phyloP scores from a whole-genome alignment of 768 basidiomycete genomes.

The Xanthoconium purpureum region DNA sequence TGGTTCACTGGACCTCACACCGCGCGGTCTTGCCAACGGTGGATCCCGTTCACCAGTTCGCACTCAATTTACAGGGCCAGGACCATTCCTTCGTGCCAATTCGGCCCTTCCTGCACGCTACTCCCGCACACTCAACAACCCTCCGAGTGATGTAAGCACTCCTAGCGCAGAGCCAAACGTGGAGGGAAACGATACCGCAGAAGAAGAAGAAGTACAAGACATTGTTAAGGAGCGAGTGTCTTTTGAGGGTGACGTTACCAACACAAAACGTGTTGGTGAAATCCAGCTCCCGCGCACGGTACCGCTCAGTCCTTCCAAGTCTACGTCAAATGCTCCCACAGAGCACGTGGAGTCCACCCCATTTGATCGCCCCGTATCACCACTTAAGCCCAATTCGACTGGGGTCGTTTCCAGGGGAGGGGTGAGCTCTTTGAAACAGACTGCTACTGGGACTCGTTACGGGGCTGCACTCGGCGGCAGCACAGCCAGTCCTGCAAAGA shows the following conservation, averaged over 20 bases:
- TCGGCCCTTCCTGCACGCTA: slow-evolving; percentile 40
- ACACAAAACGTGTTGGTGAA: slow-evolving; percentile 43
- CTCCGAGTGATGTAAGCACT: slow-evolving; percentile 10
- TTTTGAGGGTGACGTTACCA: slow-evolving; percentile 36
- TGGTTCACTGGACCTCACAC: slow-evolving; percentile 27
- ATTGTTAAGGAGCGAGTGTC: slow-evolving; percentile 29
- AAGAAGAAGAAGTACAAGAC: slow-evolving; percentile 24
- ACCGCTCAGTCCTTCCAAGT: slow-evolving; percentile 41
- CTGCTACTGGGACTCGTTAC: slow-evolving; percentile 63
- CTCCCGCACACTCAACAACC: slow-evolving; percentile 18
- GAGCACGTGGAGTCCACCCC: neutral
- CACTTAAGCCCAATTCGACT: slow-evolving; percentile 26
- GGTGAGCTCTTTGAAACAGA: slow-evolving; percentile 37
- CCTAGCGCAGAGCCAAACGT: slow-evolving; percentile 10
- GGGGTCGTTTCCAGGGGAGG: slow-evolving; percentile 11
- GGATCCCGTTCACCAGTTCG: slow-evolving; percentile 28
- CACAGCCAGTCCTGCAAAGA: slow-evolving; percentile 40
- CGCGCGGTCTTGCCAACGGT: slow-evolving; percentile 11
- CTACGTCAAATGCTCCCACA: slow-evolving; percentile 6
- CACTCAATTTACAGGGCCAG: slow-evolving; percentile 25
- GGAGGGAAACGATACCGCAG: slow-evolving; percentile 27
- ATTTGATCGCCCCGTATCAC: slow-evolving; percentile 22
- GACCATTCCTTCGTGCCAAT: slow-evolving; percentile 40
- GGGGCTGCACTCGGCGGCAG: slow-evolving; percentile 51
- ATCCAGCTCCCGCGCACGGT: slow-evolving; percentile 55